Conservation (phyloP, 139 green algal genomes). For the Auxenochlorella pyrenoidosa region DNA sequence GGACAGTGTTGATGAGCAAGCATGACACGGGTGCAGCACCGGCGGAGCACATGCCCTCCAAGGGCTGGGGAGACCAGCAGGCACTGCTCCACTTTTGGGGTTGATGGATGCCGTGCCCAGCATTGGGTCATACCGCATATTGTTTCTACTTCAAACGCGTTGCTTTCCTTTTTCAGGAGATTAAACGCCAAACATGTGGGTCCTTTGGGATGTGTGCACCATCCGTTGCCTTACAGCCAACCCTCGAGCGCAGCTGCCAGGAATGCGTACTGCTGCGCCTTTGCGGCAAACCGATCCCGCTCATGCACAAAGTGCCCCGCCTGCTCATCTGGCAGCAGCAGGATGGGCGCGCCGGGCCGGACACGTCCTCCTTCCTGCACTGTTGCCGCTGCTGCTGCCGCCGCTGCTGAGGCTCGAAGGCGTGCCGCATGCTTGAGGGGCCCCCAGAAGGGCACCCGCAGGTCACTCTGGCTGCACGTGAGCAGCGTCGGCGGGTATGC, state of each 20-base stretch:
- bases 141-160: not conserved
- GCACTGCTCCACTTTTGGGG: too few relatives aligned
- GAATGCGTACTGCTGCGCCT: slow-evolving; percentile 41
- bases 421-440: slow-evolving; percentile 32
- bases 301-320: slow-evolving; percentile 43
- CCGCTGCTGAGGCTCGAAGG: slow-evolving; percentile 12
- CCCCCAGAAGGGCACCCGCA: slow-evolving; percentile 44
- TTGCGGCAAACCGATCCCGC: slow-evolving; percentile 9
- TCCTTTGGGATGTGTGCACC: too few relatives aligned
- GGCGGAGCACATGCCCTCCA: too few relatives aligned
- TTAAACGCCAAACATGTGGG: too few relatives aligned
- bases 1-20: not conserved
- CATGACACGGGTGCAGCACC: not conserved
- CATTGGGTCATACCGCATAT: too few relatives aligned
- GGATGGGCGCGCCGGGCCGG: not conserved
- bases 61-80: too few relatives aligned
- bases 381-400: not conserved
- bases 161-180: too few relatives aligned
- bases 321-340: slow-evolving; percentile 36
- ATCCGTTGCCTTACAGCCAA: not conserved
- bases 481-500: slow-evolving; percentile 34
- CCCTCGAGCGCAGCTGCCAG: slow-evolving; percentile 1
- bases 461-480: slow-evolving; percentile 22
- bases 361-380: not conserved
- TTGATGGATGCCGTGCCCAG: too few relatives aligned